Conservation (phyloP, 2,329 filamentous ascomycete genomes). For the Ophiostoma sp. region DNA sequence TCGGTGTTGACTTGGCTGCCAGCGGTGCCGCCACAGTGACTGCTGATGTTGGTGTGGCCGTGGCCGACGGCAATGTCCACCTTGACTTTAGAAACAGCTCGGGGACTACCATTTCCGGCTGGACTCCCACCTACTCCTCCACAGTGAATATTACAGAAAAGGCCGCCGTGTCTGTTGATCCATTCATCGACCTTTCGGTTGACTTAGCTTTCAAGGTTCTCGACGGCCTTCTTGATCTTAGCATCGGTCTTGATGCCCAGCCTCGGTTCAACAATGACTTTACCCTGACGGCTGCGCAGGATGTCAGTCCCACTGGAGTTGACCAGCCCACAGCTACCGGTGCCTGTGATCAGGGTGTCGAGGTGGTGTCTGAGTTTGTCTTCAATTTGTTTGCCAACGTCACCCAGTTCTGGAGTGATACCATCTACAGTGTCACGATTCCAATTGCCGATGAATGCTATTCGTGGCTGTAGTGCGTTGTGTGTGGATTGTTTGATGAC, state of each 20-base stretch:
- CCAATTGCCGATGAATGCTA: constrained; percentile 36
- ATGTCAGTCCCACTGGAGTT: constrained; percentile 20
- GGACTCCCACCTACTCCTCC: constrained; percentile 31
- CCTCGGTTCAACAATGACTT: constrained; percentile 35
- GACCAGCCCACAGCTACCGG: constrained; percentile 19
- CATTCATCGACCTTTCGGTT: constrained; percentile 32
- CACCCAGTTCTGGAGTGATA: constrained; percentile 34
- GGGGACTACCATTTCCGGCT: constrained; percentile 25
- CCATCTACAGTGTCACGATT: constrained; percentile 33
- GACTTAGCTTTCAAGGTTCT: constrained; percentile 34
- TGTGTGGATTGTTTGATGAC: too few species aligned
- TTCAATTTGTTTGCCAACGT: constrained; percentile 34
- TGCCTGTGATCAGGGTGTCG: constrained; percentile 33
- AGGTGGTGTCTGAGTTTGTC: constrained; percentile 33
- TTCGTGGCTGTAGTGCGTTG: background rate
- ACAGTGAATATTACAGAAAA: constrained; percentile 30
- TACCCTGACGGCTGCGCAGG: constrained; percentile 28
- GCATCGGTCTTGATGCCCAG: constrained; percentile 34
- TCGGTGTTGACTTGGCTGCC: constrained; percentile 19
- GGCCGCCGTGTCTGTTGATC: constrained; percentile 31
- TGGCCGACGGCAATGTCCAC: constrained; percentile 32
- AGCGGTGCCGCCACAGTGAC: background rate
- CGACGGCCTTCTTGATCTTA: constrained; percentile 34
- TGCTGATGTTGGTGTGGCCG: constrained; percentile 4
- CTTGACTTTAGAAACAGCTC: constrained; percentile 35